Conservation (phyloP, 768 basidiomycete species). For the Dentipellis sp. region DNA sequence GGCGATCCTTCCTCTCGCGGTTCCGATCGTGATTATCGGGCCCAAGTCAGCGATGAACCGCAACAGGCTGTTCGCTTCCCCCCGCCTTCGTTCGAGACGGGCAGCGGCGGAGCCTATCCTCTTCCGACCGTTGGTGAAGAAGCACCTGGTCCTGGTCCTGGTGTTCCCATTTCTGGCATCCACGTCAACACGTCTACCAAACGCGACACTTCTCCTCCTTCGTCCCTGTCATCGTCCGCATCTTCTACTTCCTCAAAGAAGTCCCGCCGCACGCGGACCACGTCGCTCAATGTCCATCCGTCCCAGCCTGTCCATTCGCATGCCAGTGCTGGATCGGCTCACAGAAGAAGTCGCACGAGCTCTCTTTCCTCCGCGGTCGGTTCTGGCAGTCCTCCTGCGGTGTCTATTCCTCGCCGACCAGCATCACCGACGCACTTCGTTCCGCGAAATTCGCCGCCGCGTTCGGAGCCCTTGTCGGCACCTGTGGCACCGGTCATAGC, state of each 20-base stretch:
- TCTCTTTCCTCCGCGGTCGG: not conserved
- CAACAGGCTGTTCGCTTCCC: slow-evolving; percentile 9
- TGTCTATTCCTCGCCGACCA: not conserved
- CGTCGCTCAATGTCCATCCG: not conserved
- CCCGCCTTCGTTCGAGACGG: not conserved
- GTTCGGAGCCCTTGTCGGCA: slow-evolving; percentile 2
- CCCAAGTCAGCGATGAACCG: slow-evolving; percentile 33
- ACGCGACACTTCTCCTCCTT: not conserved
- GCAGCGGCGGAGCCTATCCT: not conserved
- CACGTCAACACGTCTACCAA: not conserved
- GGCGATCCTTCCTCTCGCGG: not conserved
- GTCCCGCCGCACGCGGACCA: not conserved
- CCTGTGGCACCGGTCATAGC: slow-evolving; percentile 3
- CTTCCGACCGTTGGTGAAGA: slow-evolving; percentile 1
- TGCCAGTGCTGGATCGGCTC: not conserved
- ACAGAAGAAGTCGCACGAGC: not conserved
- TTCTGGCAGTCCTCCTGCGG: not conserved
- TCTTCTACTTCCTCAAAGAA: slow-evolving; percentile 3
- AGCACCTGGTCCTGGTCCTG: slow-evolving; percentile 1
- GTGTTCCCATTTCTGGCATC: slow-evolving; percentile 1
- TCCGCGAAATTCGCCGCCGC: slow-evolving; percentile 7
- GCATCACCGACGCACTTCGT: slow-evolving; percentile 11
- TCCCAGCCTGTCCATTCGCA: not conserved
- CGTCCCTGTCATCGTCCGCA: slow-evolving; percentile 1
- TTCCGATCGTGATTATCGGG: slow-evolving; percentile 8